Conservation (phyloP, 495 filamentous ascomycete species). For the Parmelia sp. region DNA sequence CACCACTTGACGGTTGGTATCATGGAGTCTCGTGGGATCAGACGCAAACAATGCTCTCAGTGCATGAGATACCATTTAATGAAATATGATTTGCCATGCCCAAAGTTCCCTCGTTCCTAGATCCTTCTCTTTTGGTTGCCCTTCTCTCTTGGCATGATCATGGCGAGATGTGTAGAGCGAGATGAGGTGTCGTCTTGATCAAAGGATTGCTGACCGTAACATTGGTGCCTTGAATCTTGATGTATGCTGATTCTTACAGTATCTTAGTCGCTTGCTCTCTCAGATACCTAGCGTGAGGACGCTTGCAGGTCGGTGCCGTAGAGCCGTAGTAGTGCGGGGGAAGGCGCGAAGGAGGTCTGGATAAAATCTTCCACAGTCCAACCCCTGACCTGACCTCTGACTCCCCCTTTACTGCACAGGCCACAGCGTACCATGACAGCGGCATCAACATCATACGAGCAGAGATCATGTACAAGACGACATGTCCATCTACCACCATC, state of each 20-base stretch:
- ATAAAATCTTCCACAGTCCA: too few relatives aligned
- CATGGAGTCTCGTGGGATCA: neutral
- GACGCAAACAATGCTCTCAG: neutral
- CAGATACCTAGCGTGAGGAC: neutral
- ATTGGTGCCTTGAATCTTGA: neutral
- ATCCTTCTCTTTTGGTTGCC: neutral
- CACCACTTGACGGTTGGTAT: constrained; percentile 2
- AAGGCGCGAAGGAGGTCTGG: neutral
- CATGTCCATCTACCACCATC: too few relatives aligned
- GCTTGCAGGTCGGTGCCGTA: neutral
- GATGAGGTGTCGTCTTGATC: neutral
- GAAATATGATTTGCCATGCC: neutral
- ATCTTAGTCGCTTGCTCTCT: neutral
- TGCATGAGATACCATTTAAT: neutral
- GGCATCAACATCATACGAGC: too few relatives aligned
- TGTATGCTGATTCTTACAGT: neutral
- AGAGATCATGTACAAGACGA: too few relatives aligned
- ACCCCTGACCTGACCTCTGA: too few relatives aligned
- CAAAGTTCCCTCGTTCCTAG: neutral
- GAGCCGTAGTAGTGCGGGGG: neutral
- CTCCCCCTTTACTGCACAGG: too few relatives aligned
- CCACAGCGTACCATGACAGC: too few relatives aligned
- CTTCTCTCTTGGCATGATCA: neutral
- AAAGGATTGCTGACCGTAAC: neutral
- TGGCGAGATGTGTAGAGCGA: neutral